Percentiles rank a stretch among this genome's conserved stretches.
These are phyloP conservation scores for Cladophialophora psammophila DNA, from an alignment of 2,329 filamentous ascomycete genomes.

Conservation along the genomic window DNA sequence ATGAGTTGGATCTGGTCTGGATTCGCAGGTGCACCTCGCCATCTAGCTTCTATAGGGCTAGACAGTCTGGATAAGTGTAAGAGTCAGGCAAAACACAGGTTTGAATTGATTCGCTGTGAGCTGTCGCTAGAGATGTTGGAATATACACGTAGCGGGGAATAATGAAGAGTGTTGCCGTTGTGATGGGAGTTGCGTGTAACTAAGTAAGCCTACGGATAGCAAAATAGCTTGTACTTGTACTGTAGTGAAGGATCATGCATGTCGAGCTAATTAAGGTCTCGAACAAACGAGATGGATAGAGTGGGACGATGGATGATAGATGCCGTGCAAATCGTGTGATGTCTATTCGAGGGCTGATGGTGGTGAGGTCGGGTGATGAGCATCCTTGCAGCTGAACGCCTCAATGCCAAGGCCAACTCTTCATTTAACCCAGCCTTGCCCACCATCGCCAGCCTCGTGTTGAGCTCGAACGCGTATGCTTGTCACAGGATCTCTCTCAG, in stretches of 20 bases:
- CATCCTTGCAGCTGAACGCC: neutral
- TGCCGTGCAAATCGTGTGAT: neutral
- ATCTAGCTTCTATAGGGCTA: neutral
- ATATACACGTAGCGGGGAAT: too few relatives aligned
- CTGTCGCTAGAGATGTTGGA: neutral
- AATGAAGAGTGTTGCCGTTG: neutral
- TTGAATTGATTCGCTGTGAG: neutral
- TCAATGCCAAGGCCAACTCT: too few relatives aligned
- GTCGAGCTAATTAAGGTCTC: neutral
- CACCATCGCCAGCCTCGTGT: too few relatives aligned
- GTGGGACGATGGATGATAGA: neutral
- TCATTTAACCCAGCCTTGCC: too few relatives aligned
- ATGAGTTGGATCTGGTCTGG: neutral
- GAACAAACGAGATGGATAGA: neutral
- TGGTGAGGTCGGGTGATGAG: neutral
- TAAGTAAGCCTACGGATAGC: neutral
- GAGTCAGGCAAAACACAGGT: neutral
- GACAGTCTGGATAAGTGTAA: neutral
- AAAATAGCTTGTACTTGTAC: neutral
- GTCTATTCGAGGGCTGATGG: neutral
- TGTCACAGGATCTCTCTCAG: too few relatives aligned
- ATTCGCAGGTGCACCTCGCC: neutral
- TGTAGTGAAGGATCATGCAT: neutral
- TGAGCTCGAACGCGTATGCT: too few relatives aligned
- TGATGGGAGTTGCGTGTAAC: neutral